phyloP scores from a whole-genome alignment of 768 basidiomycete species.

The Mycena capillaripes region DNA sequence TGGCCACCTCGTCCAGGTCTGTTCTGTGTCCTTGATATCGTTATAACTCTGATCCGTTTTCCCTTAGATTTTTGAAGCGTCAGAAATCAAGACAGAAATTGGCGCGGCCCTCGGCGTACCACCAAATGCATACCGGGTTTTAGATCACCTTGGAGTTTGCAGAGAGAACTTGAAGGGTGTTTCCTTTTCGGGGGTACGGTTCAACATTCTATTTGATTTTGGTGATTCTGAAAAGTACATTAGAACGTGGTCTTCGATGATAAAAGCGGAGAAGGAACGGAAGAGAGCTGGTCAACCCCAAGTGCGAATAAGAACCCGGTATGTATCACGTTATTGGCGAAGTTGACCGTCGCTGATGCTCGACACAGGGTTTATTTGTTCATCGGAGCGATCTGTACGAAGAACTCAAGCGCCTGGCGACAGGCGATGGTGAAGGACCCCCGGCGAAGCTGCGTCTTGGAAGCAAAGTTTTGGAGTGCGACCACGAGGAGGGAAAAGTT shows the following conservation, averaged over 20 bases:
- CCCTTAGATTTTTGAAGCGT: too few relatives aligned
- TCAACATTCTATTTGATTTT: neutral
- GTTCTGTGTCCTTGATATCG: too few relatives aligned
- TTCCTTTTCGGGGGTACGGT: conserved; percentile 7
- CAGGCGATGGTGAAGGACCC: too few relatives aligned
- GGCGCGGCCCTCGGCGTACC: too few relatives aligned
- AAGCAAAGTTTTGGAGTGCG: too few relatives aligned
- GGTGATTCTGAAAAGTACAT: neutral
- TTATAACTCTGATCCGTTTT: too few relatives aligned
- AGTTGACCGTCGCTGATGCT: neutral
- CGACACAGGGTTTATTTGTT: conserved; percentile 8
- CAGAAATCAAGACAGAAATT: too few relatives aligned
- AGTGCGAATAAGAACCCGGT: conserved; percentile 4
- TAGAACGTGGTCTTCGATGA: neutral
- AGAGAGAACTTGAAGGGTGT: conserved; percentile 26
- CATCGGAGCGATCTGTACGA: conserved; percentile 30
- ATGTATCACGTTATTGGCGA: neutral
- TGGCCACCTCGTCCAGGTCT: too few relatives aligned
- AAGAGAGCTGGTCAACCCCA: neutral
- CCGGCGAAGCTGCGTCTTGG: too few relatives aligned
- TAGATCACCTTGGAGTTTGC: conserved; percentile 23
- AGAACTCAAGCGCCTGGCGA: too few relatives aligned
- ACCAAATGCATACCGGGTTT: conserved; percentile 17
- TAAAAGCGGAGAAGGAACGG: conserved; percentile 17
- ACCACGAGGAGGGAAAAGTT: too few relatives aligned